A percentile compares a stretch with the other conserved stretches of the same genome.
Evolutionary conservation across 148 eudicot species (phyloP).

Genomic region (Silene uniflora): DNA sequence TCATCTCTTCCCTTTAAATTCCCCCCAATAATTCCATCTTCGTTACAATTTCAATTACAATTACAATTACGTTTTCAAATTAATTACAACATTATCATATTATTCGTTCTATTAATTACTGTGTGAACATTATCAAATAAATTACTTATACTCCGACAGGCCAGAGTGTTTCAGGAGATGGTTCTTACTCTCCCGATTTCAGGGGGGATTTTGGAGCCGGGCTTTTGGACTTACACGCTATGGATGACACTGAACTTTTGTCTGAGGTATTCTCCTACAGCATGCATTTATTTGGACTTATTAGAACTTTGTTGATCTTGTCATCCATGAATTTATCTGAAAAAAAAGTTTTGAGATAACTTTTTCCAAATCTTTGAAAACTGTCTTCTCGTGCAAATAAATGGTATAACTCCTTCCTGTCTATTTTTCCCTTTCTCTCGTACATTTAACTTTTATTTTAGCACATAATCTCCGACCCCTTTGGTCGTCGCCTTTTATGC

Average conservation of each 20-base stretch:
- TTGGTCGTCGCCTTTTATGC: slow-evolving; percentile 86
- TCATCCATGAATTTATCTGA: not conserved
- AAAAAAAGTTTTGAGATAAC: no score
- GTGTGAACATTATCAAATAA: no score
- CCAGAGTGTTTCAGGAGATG: slow-evolving; percentile 65
- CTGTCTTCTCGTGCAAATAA: no score
- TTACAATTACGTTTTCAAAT: no score
- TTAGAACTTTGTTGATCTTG: not conserved
- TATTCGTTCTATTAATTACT: no score
- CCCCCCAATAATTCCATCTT: no score
- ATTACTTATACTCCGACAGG: slow-evolving; percentile 69
- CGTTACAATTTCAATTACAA: no score
- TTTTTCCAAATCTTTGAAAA: not conserved
- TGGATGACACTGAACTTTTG: slow-evolving; percentile 89
- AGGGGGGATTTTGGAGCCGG: slow-evolving; percentile 99
- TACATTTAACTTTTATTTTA: no score
- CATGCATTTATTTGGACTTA: slow-evolving; percentile 5
- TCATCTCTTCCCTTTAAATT: no score
- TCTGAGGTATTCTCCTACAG: slow-evolving; percentile 57
- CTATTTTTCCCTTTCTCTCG: not conserved
- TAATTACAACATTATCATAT: no score
- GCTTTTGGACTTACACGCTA: slow-evolving; percentile 89
- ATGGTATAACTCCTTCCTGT: not conserved
- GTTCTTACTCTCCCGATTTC: slow-evolving; percentile 73
- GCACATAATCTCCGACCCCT: slow-evolving; percentile 89